phyloP scores from a whole-genome alignment of 495 filamentous ascomycete genomes.

The Lophiotrema nucula region DNA sequence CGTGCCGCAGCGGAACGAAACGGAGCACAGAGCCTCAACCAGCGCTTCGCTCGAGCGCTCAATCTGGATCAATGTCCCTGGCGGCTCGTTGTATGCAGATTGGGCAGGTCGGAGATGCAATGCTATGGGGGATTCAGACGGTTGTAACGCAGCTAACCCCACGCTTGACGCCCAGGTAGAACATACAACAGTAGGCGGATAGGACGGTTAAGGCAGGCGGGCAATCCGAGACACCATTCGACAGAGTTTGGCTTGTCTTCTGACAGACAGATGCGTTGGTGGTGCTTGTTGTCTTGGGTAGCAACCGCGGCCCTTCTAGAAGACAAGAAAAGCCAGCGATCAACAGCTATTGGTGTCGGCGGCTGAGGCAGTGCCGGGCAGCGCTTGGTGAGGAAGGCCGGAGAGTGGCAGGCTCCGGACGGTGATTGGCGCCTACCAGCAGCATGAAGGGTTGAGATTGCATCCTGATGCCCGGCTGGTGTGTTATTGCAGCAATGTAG shows the following conservation, averaged over 20 bases:
- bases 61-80: neutral
- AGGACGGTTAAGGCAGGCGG: neutral
- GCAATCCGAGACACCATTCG: conserved; percentile 22
- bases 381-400: conserved; percentile 10
- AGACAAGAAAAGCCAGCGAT: neutral
- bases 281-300: neutral
- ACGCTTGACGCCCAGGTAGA: neutral
- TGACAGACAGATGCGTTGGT: conserved; percentile 1
- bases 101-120: conserved; percentile 3
- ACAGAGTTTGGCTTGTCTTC: conserved; percentile 9
- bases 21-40: conserved; percentile 30
- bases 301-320: neutral
- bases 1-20: conserved; percentile 18
- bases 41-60: conserved; percentile 19
- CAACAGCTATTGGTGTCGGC: conserved; percentile 1
- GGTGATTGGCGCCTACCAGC: neutral
- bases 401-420: neutral
- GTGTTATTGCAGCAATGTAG: neutral
- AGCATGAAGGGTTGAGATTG: neutral
- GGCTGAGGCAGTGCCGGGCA: conserved; percentile 15
- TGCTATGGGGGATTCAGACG: conserved; percentile 4
- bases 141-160: conserved; percentile 2
- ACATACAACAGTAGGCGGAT: too few species aligned
- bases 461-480: neutral
- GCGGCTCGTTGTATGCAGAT: neutral